phyloP scores from a whole-genome alignment of 2,329 filamentous ascomycete species.

The Colletotrichum sp. region DNA sequence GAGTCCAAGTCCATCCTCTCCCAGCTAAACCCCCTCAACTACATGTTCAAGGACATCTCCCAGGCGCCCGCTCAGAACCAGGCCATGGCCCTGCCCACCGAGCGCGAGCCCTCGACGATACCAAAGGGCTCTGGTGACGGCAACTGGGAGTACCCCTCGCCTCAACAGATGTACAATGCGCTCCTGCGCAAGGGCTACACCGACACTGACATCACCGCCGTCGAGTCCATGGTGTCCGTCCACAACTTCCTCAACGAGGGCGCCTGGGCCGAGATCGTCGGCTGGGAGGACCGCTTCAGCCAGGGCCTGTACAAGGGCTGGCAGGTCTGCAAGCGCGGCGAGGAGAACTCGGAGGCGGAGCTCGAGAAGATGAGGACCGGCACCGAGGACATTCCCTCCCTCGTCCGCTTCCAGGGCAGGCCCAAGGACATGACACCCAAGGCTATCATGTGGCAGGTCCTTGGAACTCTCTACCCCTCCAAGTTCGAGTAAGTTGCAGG shows the following conservation, averaged over 20 bases:
- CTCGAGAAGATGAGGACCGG: slow-evolving; percentile 57
- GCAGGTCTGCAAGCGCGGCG: slow-evolving; percentile 75
- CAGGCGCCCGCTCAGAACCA: slow-evolving; percentile 80
- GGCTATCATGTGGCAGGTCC: slow-evolving; percentile 79
- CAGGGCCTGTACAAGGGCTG: slow-evolving; percentile 75
- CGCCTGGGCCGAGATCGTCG: slow-evolving; percentile 93
- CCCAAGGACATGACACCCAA: slow-evolving; percentile 92
- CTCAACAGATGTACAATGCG: slow-evolving; percentile 99
- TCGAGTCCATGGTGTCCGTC: slow-evolving; percentile 96
- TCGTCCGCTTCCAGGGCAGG: slow-evolving; percentile 87
- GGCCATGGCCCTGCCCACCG: slow-evolving; percentile 74
- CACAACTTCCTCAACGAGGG: slow-evolving; percentile 99
- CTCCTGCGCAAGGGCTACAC: slow-evolving; percentile 95
- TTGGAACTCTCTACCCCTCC: slow-evolving; percentile 80
- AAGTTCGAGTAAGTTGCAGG: slow-evolving; percentile 86
- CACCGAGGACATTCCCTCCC: slow-evolving; percentile 66
- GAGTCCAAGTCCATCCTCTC: slow-evolving; percentile 55
- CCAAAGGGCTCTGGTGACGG: slow-evolving; percentile 80
- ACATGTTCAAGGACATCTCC: slow-evolving; percentile 89
- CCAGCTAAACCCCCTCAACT: slow-evolving; percentile 78
- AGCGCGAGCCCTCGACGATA: slow-evolving; percentile 86
- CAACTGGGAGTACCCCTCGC: slow-evolving; percentile 97
- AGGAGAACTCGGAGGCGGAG: slow-evolving; percentile 60
- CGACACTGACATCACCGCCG: slow-evolving; percentile 90
- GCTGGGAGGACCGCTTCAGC: slow-evolving; percentile 88